Percentiles rank a stretch among this genome's conserved stretches.
These are phyloP conservation scores for Calonectria montana DNA, from an alignment of 2,329 filamentous ascomycete species.

Conservation along the genomic window DNA sequence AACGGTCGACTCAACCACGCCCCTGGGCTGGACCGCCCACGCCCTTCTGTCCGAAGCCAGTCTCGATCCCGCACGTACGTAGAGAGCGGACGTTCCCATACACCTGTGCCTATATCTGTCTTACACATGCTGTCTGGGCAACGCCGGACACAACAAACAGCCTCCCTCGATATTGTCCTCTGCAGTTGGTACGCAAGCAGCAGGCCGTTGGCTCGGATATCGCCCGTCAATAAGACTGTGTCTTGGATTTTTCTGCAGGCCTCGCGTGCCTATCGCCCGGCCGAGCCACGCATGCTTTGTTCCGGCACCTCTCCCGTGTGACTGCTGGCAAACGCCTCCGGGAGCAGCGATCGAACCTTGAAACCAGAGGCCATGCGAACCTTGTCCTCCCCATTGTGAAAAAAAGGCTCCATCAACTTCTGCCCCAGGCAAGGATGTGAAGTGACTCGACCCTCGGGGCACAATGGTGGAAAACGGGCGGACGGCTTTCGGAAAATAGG, in stretches of 20 bases:
- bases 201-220: neutral
- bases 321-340: neutral
- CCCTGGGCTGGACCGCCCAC: neutral
- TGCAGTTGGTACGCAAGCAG: neutral
- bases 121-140: neutral
- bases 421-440: neutral
- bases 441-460: neutral
- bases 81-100: neutral
- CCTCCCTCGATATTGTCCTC: neutral
- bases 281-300: neutral
- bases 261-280: constrained; percentile 1
- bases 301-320: neutral
- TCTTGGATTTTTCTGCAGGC: neutral
- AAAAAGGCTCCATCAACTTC: neutral
- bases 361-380: neutral
- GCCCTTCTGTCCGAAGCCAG: neutral
- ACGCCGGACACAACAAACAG: neutral
- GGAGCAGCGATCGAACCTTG: constrained; percentile 20
- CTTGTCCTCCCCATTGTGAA: neutral
- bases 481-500: constrained; percentile 6
- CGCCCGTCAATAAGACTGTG: constrained; percentile 1
- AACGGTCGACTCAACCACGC: neutral
- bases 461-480: neutral
- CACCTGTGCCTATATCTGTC: neutral
- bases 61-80: neutral